Conservation (phyloP, 179 eudicot species). For the Beta macrorhiza region DNA sequence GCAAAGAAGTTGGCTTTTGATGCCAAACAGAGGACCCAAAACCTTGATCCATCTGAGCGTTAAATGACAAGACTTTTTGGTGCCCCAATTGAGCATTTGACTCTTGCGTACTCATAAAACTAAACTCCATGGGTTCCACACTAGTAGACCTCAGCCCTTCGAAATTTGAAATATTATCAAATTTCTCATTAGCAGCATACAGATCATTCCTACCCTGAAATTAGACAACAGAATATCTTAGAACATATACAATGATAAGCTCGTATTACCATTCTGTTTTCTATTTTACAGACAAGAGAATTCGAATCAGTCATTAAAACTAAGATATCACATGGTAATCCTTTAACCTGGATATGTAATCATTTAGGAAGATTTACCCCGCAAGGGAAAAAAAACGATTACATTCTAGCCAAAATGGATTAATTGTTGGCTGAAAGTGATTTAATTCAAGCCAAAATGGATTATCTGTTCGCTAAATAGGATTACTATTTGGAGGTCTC, state of each 20-base stretch:
- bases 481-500: too few relatives aligned
- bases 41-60: constrained; percentile 54
- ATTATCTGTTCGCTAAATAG: too few relatives aligned
- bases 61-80: constrained; percentile 50
- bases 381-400: too few relatives aligned
- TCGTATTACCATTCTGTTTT: neutral
- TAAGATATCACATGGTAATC: neutral
- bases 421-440: too few relatives aligned
- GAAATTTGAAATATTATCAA: constrained; percentile 42
- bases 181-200: constrained; percentile 47
- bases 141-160: constrained; percentile 52
- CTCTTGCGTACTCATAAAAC: constrained; percentile 62
- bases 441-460: too few relatives aligned
- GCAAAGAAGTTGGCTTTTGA: constrained; percentile 53
- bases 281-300: neutral
- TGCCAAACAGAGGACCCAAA: constrained; percentile 72
- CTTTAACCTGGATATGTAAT: too few relatives aligned
- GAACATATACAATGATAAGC: neutral
- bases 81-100: constrained; percentile 53
- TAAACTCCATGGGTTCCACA: constrained; percentile 80
- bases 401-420: too few relatives aligned
- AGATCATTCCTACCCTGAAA: constrained; percentile 58
- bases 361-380: too few relatives aligned
- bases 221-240: constrained; percentile 13
- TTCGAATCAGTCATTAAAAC: too few relatives aligned